Evolutionary conservation across 768 basidiomycete species (phyloP).

Genomic region (Tricholoma hemisulphureum): DNA sequence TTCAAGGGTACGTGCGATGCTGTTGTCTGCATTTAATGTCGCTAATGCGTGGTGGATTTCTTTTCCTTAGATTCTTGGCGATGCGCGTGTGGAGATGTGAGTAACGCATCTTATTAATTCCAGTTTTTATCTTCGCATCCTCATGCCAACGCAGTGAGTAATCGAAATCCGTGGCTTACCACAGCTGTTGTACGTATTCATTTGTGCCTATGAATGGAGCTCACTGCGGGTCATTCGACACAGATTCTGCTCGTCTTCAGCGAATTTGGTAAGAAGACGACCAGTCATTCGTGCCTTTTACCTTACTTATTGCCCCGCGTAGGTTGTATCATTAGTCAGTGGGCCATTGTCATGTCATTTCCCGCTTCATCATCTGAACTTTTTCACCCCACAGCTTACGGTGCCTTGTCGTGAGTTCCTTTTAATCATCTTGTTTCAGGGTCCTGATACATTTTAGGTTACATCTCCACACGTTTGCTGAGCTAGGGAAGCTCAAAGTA

Average conservation of each 20-base stretch:
- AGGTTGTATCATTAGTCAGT: conserved; percentile 35
- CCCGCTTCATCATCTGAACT: neutral
- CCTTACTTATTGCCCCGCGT: neutral
- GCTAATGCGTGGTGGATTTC: neutral
- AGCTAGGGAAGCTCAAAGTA: conserved; percentile 39
- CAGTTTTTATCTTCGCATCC: neutral
- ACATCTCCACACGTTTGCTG: conserved; percentile 30
- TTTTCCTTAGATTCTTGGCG: conserved; percentile 39
- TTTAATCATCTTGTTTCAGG: neutral
- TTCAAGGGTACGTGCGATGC: conserved; percentile 39
- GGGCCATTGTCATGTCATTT: neutral
- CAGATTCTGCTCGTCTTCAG: conserved; percentile 34
- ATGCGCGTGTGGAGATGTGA: conserved; percentile 45
- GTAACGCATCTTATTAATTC: conserved; percentile 11
- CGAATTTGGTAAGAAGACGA: conserved; percentile 37
- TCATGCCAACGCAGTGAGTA: conserved; percentile 38
- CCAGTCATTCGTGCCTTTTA: neutral
- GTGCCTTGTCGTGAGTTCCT: conserved; percentile 32
- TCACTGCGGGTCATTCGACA: neutral
- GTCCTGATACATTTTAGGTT: conserved; percentile 19
- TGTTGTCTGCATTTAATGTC: neutral
- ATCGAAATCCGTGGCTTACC: conserved; percentile 34
- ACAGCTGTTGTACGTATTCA: conserved; percentile 30
- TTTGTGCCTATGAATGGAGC: neutral
- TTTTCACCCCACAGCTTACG: conserved; percentile 27